Evolutionary conservation across 768 basidiomycete genomes (phyloP).

Genomic region (Macrocybe gigantea): DNA sequence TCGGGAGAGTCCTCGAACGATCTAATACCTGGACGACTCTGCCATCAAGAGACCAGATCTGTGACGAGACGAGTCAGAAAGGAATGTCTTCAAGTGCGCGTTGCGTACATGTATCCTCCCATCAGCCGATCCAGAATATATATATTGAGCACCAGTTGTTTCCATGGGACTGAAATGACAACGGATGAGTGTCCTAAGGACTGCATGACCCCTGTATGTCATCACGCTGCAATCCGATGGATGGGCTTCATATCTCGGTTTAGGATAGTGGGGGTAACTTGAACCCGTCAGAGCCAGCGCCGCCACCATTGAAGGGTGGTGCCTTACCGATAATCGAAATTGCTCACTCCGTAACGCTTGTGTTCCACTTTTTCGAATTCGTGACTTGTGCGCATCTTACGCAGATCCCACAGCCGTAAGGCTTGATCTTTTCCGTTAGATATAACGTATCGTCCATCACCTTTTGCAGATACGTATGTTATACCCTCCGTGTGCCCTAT

Average conservation of each 20-base stretch:
- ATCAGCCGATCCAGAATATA: conserved; percentile 91
- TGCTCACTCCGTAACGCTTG: conserved; percentile 46
- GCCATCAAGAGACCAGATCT: conserved; percentile 97
- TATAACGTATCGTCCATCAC: conserved; percentile 92
- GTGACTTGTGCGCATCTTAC: conserved; percentile 78
- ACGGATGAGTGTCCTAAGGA: conserved; percentile 87
- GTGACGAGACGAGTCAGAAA: conserved; percentile 6
- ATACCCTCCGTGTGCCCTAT: conserved; percentile 96
- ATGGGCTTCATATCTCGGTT: conserved; percentile 57
- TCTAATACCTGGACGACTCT: conserved; percentile 79
- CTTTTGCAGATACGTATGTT: conserved; percentile 91
- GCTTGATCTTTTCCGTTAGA: conserved; percentile 97
- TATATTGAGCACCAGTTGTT: conserved; percentile 88
- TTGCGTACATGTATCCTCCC: conserved; percentile 72
- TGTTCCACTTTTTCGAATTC: conserved; percentile 55
- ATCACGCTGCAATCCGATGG: conserved; percentile 91
- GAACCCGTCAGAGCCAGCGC: neutral
- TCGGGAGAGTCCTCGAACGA: conserved; percentile 65
- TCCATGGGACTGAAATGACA: conserved; percentile 94
- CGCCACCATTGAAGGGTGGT: neutral
- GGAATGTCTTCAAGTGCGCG: conserved; percentile 3
- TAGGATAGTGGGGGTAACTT: conserved; percentile 64
- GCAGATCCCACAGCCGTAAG: conserved; percentile 86
- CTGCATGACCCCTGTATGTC: conserved; percentile 90
- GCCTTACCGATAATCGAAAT: conserved; percentile 81